Evolutionary conservation across 2,329 filamentous ascomycete genomes (phyloP).

Genomic region (Xylaria multiplex): DNA sequence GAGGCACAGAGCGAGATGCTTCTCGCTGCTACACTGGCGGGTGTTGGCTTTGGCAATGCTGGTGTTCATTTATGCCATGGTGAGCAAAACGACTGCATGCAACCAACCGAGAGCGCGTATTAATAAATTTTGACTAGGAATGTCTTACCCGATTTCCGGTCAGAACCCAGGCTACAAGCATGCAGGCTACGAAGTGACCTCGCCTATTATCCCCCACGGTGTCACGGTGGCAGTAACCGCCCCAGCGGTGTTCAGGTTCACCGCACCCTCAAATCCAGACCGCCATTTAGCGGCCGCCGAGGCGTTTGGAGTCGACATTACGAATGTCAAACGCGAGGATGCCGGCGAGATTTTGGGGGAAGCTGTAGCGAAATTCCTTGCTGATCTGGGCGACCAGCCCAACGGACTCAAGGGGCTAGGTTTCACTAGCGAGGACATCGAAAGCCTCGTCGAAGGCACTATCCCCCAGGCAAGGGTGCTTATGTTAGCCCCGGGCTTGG

Average conservation of each 20-base stretch:
- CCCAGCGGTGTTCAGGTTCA: conserved; percentile 94
- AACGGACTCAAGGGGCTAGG: conserved; percentile 84
- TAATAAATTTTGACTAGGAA: conserved; percentile 62
- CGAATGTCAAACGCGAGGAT: conserved; percentile 85
- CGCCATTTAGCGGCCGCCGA: conserved; percentile 90
- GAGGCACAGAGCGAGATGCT: conserved; percentile 98
- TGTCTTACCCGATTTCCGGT: conserved; percentile 97
- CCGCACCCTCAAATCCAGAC: conserved; percentile 88
- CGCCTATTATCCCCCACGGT: conserved; percentile 91
- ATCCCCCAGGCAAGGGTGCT: conserved; percentile 91
- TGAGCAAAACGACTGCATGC: conserved; percentile 47
- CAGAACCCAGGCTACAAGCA: conserved; percentile 95
- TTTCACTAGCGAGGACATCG: conserved; percentile 79
- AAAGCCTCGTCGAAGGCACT: conserved; percentile 89
- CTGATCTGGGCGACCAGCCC: conserved; percentile 88
- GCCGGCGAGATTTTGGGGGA: conserved; percentile 90
- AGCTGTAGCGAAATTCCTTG: conserved; percentile 82
- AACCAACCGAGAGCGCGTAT: neutral
- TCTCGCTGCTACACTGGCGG: conserved; percentile 90
- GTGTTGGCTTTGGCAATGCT: conserved; percentile 96
- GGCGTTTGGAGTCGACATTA: conserved; percentile 88
- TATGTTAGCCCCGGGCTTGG: conserved; percentile 87
- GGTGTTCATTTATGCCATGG: conserved; percentile 83
- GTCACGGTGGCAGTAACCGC: conserved; percentile 95
- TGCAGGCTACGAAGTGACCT: conserved; percentile 79